These are phyloP conservation scores for Nothomitra cinnamomea DNA, from an alignment of 2,329 filamentous ascomycete genomes.

Conservation along the genomic window DNA sequence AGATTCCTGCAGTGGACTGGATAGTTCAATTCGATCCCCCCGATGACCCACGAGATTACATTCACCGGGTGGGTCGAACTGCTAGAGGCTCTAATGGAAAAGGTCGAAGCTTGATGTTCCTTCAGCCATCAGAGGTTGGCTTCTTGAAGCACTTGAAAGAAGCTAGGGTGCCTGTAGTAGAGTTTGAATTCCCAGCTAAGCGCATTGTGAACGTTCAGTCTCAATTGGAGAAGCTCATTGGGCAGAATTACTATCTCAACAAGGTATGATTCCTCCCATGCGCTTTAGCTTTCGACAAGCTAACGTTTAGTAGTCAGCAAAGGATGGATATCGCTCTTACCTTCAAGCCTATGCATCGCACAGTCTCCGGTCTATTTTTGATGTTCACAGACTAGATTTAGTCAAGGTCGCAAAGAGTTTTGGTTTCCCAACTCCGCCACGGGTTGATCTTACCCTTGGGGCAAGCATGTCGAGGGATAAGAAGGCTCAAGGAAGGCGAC, in stretches of 20 bases:
- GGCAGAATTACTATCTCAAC: conserved; percentile 93
- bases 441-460: conserved; percentile 63
- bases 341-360: conserved; percentile 89
- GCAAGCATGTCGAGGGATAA: conserved; percentile 60
- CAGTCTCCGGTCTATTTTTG: conserved; percentile 65
- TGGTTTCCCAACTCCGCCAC: conserved; percentile 59
- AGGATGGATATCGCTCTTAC: conserved; percentile 71
- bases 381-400: conserved; percentile 66
- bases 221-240: conserved; percentile 86
- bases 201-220: conserved; percentile 84
- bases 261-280: conserved; percentile 35
- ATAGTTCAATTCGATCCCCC: conserved; percentile 93
- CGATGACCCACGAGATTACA: conserved; percentile 80
- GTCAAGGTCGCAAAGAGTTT: conserved; percentile 75
- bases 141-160: conserved; percentile 86
- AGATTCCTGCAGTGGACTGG: conserved; percentile 90
- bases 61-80: conserved; percentile 90
- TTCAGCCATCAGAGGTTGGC: conserved; percentile 80
- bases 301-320: conserved; percentile 33
- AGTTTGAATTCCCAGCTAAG: conserved; percentile 86
- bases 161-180: conserved; percentile 79
- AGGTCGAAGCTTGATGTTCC: conserved; percentile 80
- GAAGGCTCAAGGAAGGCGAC: conserved; percentile 47
- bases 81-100: conserved; percentile 70
- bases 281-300: neutral